Percentiles rank a stretch among this genome's conserved stretches.
These are phyloP conservation scores for Penicillium hesseltinei DNA, from an alignment of 2,329 filamentous ascomycete species.

Conservation along the genomic window DNA sequence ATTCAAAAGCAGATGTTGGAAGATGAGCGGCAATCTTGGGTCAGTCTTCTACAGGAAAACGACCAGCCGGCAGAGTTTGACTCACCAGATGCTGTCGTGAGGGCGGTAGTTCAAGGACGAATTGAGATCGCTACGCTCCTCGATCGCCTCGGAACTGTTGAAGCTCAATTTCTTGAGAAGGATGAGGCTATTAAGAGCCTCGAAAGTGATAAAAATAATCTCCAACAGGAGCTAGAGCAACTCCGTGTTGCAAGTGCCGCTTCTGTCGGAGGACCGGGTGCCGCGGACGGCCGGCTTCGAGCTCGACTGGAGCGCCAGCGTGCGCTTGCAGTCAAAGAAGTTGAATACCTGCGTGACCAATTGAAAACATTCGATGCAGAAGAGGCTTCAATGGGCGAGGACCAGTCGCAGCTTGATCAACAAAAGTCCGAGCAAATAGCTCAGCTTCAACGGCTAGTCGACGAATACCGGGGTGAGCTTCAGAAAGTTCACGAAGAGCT, in stretches of 20 bases:
- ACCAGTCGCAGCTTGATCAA: slow-evolving; percentile 70
- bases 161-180: slow-evolving; percentile 74
- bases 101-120: slow-evolving; percentile 77
- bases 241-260: slow-evolving; percentile 52
- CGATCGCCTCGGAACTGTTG: slow-evolving; percentile 73
- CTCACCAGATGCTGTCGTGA: slow-evolving; percentile 81
- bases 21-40: slow-evolving; percentile 84
- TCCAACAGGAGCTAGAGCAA: slow-evolving; percentile 70
- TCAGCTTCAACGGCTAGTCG: slow-evolving; percentile 80
- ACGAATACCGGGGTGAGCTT: slow-evolving; percentile 80
- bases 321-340: slow-evolving; percentile 81
- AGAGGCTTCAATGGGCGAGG: slow-evolving; percentile 74
- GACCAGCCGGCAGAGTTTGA: slow-evolving; percentile 70
- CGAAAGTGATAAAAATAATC: slow-evolving; percentile 64
- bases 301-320: slow-evolving; percentile 82
- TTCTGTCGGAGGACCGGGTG: slow-evolving; percentile 39
- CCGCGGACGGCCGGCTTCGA: slow-evolving; percentile 64
- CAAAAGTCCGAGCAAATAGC: slow-evolving; percentile 71
- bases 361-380: slow-evolving; percentile 85
- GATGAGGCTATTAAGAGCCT: slow-evolving; percentile 71
- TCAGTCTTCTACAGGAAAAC: slow-evolving; percentile 74
- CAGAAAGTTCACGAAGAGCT: slow-evolving; percentile 72
- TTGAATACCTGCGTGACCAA: slow-evolving; percentile 89
- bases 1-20: slow-evolving; percentile 83
- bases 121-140: slow-evolving; percentile 76